Conservation (phyloP, 495 filamentous ascomycete genomes). For the Aspergillus diversus region DNA sequence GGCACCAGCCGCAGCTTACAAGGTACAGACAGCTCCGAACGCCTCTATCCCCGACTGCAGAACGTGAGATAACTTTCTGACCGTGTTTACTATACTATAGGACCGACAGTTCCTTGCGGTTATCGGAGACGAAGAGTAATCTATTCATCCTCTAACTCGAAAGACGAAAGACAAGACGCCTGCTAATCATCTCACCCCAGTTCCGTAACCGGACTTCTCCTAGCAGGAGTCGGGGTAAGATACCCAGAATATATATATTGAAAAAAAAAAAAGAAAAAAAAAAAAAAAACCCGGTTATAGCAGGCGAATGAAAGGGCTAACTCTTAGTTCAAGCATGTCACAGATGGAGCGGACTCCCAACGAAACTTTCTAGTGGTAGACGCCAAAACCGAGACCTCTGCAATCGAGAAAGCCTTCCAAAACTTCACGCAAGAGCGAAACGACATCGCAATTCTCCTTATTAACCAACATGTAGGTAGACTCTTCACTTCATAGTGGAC, state of each 20-base stretch:
- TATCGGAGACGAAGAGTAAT: slow-evolving; percentile 91
- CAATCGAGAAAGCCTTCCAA: slow-evolving; percentile 91
- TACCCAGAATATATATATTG: slow-evolving; percentile 3
- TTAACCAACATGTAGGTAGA: slow-evolving; percentile 91
- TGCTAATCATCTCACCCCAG: slow-evolving; percentile 57
- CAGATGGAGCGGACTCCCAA: slow-evolving; percentile 77
- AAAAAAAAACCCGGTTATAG: slow-evolving; percentile 1
- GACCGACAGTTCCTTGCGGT: slow-evolving; percentile 96
- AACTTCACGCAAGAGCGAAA: slow-evolving; percentile 85
- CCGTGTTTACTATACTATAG: slow-evolving; percentile 37
- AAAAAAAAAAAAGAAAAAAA: slow-evolving; percentile 13
- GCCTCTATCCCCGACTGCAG: background rate
- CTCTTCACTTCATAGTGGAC: background rate
- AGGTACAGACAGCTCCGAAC: slow-evolving; percentile 34
- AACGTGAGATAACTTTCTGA: slow-evolving; percentile 10
- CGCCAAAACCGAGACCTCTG: slow-evolving; percentile 80
- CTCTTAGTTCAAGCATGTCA: slow-evolving; percentile 66
- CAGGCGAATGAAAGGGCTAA: slow-evolving; percentile 2
- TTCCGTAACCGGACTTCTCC: slow-evolving; percentile 90
- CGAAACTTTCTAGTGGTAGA: slow-evolving; percentile 99
- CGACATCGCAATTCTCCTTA: slow-evolving; percentile 93
- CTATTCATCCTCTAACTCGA: slow-evolving; percentile 3
- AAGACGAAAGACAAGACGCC: background rate
- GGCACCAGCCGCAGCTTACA: slow-evolving; percentile 40
- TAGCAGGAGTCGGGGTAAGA: slow-evolving; percentile 92